Evolutionary conservation across 371 early-diverging fungal genomes (phyloP).

Genomic region (Saksenaea oblongispora): DNA sequence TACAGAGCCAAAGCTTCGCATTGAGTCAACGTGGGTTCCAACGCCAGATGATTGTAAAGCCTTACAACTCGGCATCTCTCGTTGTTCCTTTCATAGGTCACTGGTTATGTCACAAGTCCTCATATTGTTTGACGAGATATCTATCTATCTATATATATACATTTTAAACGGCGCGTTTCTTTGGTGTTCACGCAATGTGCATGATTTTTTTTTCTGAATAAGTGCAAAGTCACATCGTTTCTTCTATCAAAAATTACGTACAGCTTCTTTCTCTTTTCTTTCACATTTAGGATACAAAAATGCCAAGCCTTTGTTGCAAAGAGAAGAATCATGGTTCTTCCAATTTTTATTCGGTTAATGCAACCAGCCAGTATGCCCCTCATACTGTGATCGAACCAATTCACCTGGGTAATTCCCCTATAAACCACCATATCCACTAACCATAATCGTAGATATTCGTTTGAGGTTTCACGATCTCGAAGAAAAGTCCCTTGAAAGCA

Average conservation of each 20-base stretch:
- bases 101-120: too few species aligned
- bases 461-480: constrained; percentile 32
- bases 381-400: constrained; percentile 41
- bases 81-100: too few species aligned
- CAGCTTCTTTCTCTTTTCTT: constrained; percentile 1
- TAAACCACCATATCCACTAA: background rate
- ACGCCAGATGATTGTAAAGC: too few species aligned
- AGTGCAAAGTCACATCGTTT: background rate
- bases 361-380: constrained; percentile 44
- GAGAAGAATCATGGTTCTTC: background rate
- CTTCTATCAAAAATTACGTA: background rate
- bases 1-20: too few species aligned
- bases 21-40: too few species aligned
- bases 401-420: constrained; percentile 28
- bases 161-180: too few species aligned
- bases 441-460: constrained; percentile 30
- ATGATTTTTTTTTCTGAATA: background rate
- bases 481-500: constrained; percentile 14
- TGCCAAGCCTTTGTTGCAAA: constrained; percentile 15
- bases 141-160: too few species aligned
- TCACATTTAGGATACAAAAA: background rate
- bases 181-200: too few species aligned
- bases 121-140: too few species aligned
- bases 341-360: constrained; percentile 23
- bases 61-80: too few species aligned